phyloP scores from a whole-genome alignment of 1,284 basidiomycete species.

The Tilletiaria anomala region DNA sequence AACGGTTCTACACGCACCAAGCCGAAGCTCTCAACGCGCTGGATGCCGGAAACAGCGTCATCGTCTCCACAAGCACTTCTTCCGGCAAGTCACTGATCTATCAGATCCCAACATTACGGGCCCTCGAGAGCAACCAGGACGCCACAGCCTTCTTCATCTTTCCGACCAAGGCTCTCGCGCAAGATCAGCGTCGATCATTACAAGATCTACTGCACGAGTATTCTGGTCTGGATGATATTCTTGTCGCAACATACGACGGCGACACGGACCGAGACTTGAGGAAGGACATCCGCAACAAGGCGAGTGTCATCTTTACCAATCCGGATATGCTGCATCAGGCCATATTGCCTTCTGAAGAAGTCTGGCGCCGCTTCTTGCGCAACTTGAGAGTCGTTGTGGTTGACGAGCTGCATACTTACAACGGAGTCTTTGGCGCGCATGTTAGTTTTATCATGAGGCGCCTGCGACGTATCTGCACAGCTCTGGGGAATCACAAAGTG shows the following conservation, averaged over 20 bases:
- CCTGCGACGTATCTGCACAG: constrained; percentile 62
- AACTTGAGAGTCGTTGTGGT: constrained; percentile 65
- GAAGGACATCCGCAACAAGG: constrained; percentile 39
- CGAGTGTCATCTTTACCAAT: constrained; percentile 45
- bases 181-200: constrained; percentile 55
- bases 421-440: constrained; percentile 30
- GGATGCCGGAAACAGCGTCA: constrained; percentile 53
- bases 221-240: constrained; percentile 49
- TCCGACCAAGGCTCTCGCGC: constrained; percentile 83
- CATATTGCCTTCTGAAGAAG: constrained; percentile 67
- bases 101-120: constrained; percentile 53
- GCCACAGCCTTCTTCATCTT: constrained; percentile 73
- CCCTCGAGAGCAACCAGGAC: constrained; percentile 51
- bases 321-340: constrained; percentile 70
- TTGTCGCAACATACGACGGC: constrained; percentile 71
- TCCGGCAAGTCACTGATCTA: constrained; percentile 82
- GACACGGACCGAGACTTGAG: constrained; percentile 65
- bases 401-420: constrained; percentile 71
- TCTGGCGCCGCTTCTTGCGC: constrained; percentile 58
- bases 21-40: constrained; percentile 60
- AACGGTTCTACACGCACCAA: constrained; percentile 62
- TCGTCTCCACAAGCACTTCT: constrained; percentile 78
- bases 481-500: constrained; percentile 60
- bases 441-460: constrained; percentile 32
- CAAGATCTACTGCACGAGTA: constrained; percentile 48